Evolutionary conservation across 2,329 filamentous ascomycete species (phyloP).

Genomic region (Byssoonygena ceratinophila): DNA sequence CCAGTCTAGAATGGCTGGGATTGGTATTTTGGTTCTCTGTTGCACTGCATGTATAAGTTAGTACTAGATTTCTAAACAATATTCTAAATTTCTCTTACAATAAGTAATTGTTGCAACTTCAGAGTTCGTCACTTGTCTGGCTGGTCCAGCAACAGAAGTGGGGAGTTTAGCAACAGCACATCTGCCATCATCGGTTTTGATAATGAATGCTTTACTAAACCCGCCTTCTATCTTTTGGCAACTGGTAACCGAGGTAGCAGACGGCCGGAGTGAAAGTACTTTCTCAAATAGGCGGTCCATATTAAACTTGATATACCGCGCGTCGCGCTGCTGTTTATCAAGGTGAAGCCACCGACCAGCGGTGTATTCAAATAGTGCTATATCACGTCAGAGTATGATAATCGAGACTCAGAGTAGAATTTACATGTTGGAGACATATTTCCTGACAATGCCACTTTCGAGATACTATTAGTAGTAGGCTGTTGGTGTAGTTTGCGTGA

Average conservation of each 20-base stretch:
- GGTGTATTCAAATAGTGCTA: slow-evolving; percentile 24
- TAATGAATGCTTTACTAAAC: slow-evolving; percentile 38
- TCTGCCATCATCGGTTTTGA: slow-evolving; percentile 31
- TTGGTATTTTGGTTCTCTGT: slow-evolving; percentile 32
- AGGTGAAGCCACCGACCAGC: slow-evolving; percentile 31
- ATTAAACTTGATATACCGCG: slow-evolving; percentile 33
- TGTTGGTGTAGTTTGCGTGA: slow-evolving; percentile 4
- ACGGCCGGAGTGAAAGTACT: slow-evolving; percentile 30
- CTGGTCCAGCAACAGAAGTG: slow-evolving; percentile 22
- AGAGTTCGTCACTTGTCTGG: slow-evolving; percentile 15
- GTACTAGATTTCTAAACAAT: not conserved
- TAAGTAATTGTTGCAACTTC: slow-evolving; percentile 38
- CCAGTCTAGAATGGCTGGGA: slow-evolving; percentile 37
- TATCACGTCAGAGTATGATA: slow-evolving; percentile 4
- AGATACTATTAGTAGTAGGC: slow-evolving; percentile 1
- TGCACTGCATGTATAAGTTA: slow-evolving; percentile 23
- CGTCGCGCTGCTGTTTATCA: slow-evolving; percentile 28
- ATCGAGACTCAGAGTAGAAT: slow-evolving; percentile 1
- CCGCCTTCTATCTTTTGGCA: slow-evolving; percentile 38
- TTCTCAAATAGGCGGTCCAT: slow-evolving; percentile 31
- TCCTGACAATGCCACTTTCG: slow-evolving; percentile 2
- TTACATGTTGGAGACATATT: slow-evolving; percentile 12
- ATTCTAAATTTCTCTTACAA: slow-evolving; percentile 22
- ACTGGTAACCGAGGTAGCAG: slow-evolving; percentile 25
- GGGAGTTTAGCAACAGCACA: slow-evolving; percentile 36